phyloP scores from a whole-genome alignment of 345 rosid species.

The Bretschneidera sinensis region DNA sequence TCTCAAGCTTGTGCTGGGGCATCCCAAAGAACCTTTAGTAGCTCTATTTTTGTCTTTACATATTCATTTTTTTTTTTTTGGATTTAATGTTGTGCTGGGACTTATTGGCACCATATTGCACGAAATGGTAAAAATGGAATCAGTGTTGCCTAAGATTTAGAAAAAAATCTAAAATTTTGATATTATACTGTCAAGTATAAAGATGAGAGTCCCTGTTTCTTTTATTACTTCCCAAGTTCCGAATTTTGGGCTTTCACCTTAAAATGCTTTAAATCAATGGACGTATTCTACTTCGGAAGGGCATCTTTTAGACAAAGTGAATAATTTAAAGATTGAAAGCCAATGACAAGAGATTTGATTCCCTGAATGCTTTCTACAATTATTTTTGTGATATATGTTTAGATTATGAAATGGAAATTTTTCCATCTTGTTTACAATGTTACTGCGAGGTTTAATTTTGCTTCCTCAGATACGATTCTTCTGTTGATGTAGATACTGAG shows the following conservation, averaged over 20 bases:
- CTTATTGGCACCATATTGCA: no score
- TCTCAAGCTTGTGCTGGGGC: neutral
- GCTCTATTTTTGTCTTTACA: neutral
- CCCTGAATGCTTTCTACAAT: neutral
- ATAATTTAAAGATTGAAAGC: neutral
- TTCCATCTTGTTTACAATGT: neutral
- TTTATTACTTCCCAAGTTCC: no score
- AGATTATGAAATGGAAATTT: neutral
- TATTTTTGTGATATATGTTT: neutral
- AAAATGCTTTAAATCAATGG: no score
- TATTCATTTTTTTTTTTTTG: neutral
- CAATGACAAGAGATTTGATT: no score
- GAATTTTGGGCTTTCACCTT: no score
- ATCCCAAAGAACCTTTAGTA: neutral
- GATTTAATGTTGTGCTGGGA: neutral
- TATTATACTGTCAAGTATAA: no score
- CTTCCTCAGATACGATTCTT: neutral
- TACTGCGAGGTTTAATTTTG: neutral
- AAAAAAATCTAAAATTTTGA: no score
- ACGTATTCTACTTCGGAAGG: no score
- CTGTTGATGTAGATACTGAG: conserved; percentile 51
- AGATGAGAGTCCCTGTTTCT: no score
- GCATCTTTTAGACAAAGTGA: neutral
- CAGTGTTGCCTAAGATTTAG: no score
- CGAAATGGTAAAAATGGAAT: no score